Evolutionary conservation across 2,329 filamentous ascomycete species (phyloP).

Genomic region (Stachybotrys echinatus): DNA sequence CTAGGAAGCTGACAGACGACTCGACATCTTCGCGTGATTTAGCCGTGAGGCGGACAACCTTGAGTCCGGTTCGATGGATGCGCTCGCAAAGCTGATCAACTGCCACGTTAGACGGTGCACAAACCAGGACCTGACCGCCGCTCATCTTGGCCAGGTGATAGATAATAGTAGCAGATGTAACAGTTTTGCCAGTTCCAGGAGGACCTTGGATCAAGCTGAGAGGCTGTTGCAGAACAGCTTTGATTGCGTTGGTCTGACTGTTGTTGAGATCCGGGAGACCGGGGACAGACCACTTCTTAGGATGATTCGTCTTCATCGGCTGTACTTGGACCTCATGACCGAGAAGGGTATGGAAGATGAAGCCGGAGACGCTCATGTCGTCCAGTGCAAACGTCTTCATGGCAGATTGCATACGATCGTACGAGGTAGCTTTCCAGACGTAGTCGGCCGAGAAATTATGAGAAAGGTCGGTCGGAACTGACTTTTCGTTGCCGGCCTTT

Average conservation of each 20-base stretch:
- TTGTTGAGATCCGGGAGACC: slow-evolving; percentile 90
- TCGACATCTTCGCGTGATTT: slow-evolving; percentile 99
- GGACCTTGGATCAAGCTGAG: slow-evolving; percentile 95
- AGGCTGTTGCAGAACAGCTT: slow-evolving; percentile 88
- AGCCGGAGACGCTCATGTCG: slow-evolving; percentile 96
- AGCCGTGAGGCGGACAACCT: slow-evolving; percentile 95
- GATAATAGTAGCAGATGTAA: slow-evolving; percentile 97
- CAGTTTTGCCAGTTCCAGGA: slow-evolving; percentile 95
- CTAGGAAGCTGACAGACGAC: slow-evolving; percentile 93
- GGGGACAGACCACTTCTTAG: slow-evolving; percentile 94
- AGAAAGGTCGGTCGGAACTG: slow-evolving; percentile 90
- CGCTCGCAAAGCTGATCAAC: slow-evolving; percentile 98
- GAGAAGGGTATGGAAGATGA: slow-evolving; percentile 95
- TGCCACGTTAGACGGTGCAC: slow-evolving; percentile 95
- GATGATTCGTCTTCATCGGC: slow-evolving; percentile 91
- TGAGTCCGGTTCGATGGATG: slow-evolving; percentile 88
- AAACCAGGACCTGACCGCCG: slow-evolving; percentile 90
- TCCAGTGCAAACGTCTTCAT: slow-evolving; percentile 99
- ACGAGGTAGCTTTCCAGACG: slow-evolving; percentile 98
- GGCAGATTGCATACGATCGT: slow-evolving; percentile 97
- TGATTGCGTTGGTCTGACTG: slow-evolving; percentile 94
- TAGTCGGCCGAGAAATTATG: slow-evolving; percentile 99
- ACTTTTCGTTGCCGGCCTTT: slow-evolving; percentile 92
- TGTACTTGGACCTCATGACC: slow-evolving; percentile 92
- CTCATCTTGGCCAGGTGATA: slow-evolving; percentile 96